phyloP scores from a whole-genome alignment of 73 alveolate species.

The Blepharisma japonicum region DNA sequence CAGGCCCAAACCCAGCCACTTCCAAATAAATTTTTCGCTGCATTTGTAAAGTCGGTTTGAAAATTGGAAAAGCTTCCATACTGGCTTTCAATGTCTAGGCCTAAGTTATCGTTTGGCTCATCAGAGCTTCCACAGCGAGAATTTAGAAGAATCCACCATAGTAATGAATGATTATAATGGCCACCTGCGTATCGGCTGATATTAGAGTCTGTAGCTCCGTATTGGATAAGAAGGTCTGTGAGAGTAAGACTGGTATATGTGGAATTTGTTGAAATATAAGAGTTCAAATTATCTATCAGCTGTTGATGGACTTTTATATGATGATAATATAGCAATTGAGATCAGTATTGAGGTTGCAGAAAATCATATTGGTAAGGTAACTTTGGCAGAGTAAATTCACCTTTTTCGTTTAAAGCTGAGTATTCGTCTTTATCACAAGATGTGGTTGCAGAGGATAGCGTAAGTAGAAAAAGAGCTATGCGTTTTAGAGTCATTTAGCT shows the following conservation, averaged over 20 bases:
- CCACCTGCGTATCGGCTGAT: conserved; percentile 29
- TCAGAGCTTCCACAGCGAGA: background rate
- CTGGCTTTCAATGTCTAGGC: conserved; percentile 12
- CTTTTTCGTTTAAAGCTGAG: background rate
- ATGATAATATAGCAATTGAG: conserved; percentile 11
- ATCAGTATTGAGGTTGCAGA: conserved; percentile 5
- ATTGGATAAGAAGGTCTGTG: background rate
- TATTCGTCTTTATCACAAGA: conserved; percentile 17
- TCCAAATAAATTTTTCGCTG: conserved; percentile 20
- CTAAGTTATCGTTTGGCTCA: background rate
- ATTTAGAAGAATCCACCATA: conserved; percentile 10
- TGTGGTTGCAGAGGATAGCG: background rate
- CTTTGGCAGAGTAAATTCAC: conserved; percentile 18
- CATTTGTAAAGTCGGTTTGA: conserved; percentile 12
- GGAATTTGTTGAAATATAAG: background rate
- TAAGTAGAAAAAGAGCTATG: no score
- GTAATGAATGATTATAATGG: conserved; percentile 22
- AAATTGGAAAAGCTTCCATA: conserved; percentile 12
- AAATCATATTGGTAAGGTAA: conserved; percentile 22
- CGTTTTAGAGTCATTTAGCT: no score
- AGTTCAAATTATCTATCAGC: background rate
- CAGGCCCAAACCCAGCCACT: conserved; percentile 31
- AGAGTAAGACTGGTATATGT: background rate
- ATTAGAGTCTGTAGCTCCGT: background rate
- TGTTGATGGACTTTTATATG: conserved; percentile 22